These are phyloP conservation scores for Metschnikowia shivogae DNA, from an alignment of 805 yeast genomes.

Conservation along the genomic window DNA sequence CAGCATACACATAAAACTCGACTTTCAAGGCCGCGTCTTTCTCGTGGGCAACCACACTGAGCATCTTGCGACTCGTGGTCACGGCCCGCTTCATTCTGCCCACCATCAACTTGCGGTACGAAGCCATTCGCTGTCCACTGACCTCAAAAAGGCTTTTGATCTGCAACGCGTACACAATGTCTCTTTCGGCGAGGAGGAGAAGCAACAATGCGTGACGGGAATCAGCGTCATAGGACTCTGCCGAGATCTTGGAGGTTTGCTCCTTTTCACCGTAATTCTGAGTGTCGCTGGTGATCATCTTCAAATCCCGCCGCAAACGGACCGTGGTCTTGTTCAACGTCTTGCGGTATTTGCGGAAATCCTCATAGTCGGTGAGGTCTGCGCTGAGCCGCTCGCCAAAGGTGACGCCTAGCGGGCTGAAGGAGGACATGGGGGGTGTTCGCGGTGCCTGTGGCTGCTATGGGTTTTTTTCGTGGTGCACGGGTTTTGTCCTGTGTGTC, in stretches of 20 bases:
- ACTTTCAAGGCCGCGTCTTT: conserved; percentile 23
- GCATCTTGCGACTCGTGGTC: conserved; percentile 40
- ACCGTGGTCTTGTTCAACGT: conserved; percentile 57
- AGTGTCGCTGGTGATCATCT: conserved; percentile 63
- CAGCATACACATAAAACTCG: conserved; percentile 35
- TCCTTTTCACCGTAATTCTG: conserved; percentile 52
- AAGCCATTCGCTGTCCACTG: conserved; percentile 45
- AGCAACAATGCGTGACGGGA: conserved; percentile 52
- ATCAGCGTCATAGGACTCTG: conserved; percentile 49
- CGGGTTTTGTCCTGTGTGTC: conserved; percentile 9
- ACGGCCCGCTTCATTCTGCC: conserved; percentile 68
- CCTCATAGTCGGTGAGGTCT: conserved; percentile 62
- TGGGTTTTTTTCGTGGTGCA: conserved; percentile 5
- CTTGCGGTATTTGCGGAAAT: conserved; percentile 64
- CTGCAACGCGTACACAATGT: conserved; percentile 65
- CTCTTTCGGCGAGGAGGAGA: conserved; percentile 74
- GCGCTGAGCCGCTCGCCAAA: conserved; percentile 58
- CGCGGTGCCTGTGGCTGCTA: not conserved
- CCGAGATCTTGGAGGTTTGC: conserved; percentile 42
- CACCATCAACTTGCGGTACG: conserved; percentile 43
- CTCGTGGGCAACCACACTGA: conserved; percentile 40
- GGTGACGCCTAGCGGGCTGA: conserved; percentile 25
- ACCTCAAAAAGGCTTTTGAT: conserved; percentile 52
- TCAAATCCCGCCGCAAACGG: conserved; percentile 60
- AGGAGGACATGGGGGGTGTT: conserved; percentile 8